Evolutionary conservation across 2,329 filamentous ascomycete species (phyloP).

Genomic region (Colletotrichum tropicale): DNA sequence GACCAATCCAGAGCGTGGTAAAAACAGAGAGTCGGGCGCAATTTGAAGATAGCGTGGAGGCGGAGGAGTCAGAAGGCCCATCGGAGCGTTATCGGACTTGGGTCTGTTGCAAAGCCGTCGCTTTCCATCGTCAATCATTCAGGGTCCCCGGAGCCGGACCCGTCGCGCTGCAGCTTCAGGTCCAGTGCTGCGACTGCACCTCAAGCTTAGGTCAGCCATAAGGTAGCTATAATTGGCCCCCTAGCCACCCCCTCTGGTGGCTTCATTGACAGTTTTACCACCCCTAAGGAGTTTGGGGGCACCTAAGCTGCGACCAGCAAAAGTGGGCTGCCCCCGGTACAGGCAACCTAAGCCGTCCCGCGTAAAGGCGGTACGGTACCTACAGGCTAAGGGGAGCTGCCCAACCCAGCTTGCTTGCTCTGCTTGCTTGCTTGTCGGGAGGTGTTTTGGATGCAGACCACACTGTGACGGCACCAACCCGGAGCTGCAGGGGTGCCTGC

Average conservation of each 20-base stretch:
- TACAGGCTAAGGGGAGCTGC: background rate
- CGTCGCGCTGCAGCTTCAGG: background rate
- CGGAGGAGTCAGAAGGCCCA: slow-evolving; percentile 2
- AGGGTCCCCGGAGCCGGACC: slow-evolving; percentile 20
- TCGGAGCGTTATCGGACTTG: slow-evolving; percentile 33
- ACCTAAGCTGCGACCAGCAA: background rate
- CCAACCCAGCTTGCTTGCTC: background rate
- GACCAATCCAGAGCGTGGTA: slow-evolving; percentile 11
- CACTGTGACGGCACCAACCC: background rate
- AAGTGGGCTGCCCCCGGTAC: background rate
- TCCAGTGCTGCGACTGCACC: background rate
- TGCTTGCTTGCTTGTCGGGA: background rate
- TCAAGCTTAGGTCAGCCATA: slow-evolving; percentile 16
- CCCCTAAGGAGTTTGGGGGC: background rate
- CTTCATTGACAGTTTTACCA: background rate
- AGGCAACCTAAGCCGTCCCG: background rate
- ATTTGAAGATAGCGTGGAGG: slow-evolving; percentile 4
- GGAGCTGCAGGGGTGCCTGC: slow-evolving; percentile 1
- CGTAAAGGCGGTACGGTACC: background rate
- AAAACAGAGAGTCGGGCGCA: slow-evolving; percentile 5
- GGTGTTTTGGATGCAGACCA: background rate
- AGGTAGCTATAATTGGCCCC: background rate
- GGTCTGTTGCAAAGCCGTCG: slow-evolving; percentile 16
- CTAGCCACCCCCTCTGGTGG: background rate
- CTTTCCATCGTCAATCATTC: slow-evolving; percentile 18